Base-by-base conservation (phyloP, 495 filamentous ascomycete species). In the Xylaria sp. region DNA sequence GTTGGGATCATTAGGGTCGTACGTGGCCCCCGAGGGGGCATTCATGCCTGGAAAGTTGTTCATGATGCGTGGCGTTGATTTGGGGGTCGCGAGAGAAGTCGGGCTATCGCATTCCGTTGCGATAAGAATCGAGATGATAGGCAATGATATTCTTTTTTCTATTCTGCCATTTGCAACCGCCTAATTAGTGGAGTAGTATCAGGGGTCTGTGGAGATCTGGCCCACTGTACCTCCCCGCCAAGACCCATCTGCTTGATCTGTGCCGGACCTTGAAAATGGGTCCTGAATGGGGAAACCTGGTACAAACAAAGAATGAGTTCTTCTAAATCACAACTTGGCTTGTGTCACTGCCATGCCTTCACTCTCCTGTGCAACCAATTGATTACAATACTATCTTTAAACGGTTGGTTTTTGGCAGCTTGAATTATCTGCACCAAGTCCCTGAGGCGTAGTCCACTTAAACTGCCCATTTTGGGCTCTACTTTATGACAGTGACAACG, bases 1-100 rank as follows among this genome's bases (percentile, higher is more conserved):
- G 46, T 81, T 84, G 11, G 82, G 80, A 71, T 84, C 82, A 48
- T 81, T 82, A 14, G 78, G 80, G 63, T 82, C 78, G 52, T 75
- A 81, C 64, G 70, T 44, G 19, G 31, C n/a, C 26, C 73, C 71
- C 11, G 61, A 55, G 6, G 75, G 68, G 33, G 62, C 73, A 19
- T 71, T 72, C 21, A 68, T 50, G 66, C 73, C 73, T 29, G 77
- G 77, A 24, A 77, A 57, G 35, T 55, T 68, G 61, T 75, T 79
- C 77, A 79, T 79, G n/a, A 26, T 77, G 67, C 41, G 63, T 17
- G 35, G 44, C 21, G 31, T 52, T 40, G 55, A 12, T 33, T 48
- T 46, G 24, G 29, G 19, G 8, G 64, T 41, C 64, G 33, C 64
- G 21, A 53, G 46, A 55, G 26, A 46, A 14, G 46, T 41, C n/a